Base-by-base conservation (phyloP, 2,329 filamentous ascomycete genomes). In the Bipolaris sorokiniana region DNA sequence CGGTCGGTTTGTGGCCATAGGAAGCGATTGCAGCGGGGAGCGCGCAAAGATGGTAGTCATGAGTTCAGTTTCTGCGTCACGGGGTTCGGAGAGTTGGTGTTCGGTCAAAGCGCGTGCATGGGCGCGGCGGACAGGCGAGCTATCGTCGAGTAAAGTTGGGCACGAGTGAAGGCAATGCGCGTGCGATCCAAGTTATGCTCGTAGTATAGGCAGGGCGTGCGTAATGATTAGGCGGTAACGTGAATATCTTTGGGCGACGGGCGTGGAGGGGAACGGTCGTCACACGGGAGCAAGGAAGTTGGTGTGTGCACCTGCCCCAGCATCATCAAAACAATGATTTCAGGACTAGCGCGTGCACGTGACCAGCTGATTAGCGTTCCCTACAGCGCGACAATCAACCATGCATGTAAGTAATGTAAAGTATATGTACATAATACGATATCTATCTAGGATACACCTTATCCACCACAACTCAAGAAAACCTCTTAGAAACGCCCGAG, bases 1-100 rank as follows among this genome's bases (percentile, higher is more conserved):
- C 45, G 71, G 65, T 57, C 75, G 72, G 50, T 80, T 80, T 65
- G 77, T 73, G 58, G 79, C 78, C 81, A 82, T 83, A 61, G 74
- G 77, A 62, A 82, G 76, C 31, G 73, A 67, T 74, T 80, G 76
- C 59, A 82, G 70, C 57, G 81, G 81, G 28, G 71, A 72, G 65
- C 74, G 69, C 62, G 66, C 70, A 61, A 72, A 66, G 56, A 76
- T 58, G 55, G 70, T 69, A 64, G 67, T 73, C 74, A 76, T 76
- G 68, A 65, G 65, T 69, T 57, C 70, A 66, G 71, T 70, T 67
- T 67, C 54, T 66, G 64, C 62, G 63, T 49, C 48, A 52, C 42
- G 49, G 54, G 60, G 62, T 54, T 65, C 56, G 51, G 57, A 61
- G 61, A 60, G 65, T 53, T 61, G 58, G 54, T 48, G 58, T 60